Evolutionary conservation across 228 moss, liverwort and hornwort species (phyloP), one percentile per base, ranked within the genome.

Genomic region (Sphagnum magellanicum): DNA sequence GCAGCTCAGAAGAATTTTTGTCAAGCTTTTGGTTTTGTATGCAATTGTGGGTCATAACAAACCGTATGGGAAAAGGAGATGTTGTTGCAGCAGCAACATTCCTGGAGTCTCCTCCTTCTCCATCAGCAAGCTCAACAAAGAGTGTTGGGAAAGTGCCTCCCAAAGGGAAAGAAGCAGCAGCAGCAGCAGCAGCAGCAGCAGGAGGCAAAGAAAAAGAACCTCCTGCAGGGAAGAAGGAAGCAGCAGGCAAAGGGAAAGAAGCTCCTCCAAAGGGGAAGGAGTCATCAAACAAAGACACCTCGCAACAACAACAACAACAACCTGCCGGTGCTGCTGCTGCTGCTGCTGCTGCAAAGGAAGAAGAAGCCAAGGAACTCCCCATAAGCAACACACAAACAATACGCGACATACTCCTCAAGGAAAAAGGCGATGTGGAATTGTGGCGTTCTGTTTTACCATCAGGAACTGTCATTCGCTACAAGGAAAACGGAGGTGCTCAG

Each of bases 371-470:
- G 0, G 49, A 73, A 17, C 48, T 63, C 47, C 53, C 17, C 17
- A 77, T 69, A 6, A 79, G 75, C 12, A 84, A 88, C 52, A 73
- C 86, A 49, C 76, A 80, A 52, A 81, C 74, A 5, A 77, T 91
- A 4, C 73, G 7, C 52, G 67, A 84, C 48, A 53, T 91, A 50
- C 71, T 80, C 68, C 70, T 82, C 0, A 61, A 88, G 6, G 76
- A 74, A n/a, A 73, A 65, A 67, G 80, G 84, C 0, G 77, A 88
- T 0, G 46, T 13, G 10, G 92, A 96, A 76, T 72, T 72, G 8
- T 91, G 91, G 74, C 76, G 91, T 6, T 89, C 84, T 63, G 65
- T 96, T 62, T 70, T 96, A 50, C 92, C 96, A 0, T 81, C 88
- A 0, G 91, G 96, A 66, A 92, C 79, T 16, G 51, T 96, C 71